phyloP scores from a whole-genome alignment of 305 asterid genomes.

The Fraxinus sp. region DNA sequence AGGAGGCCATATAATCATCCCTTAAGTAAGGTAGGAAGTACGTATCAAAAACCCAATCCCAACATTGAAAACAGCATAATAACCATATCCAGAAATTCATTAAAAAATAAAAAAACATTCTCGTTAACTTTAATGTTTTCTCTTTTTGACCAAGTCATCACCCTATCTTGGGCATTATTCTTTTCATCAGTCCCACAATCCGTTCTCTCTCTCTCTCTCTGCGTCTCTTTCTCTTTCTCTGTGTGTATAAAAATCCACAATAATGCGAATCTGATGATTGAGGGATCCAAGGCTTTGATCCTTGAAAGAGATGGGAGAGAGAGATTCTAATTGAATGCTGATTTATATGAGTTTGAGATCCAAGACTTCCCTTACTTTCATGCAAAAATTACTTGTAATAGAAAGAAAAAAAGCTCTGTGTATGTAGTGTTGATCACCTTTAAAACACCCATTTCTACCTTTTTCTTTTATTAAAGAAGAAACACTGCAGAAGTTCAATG shows the following conservation, averaged over 20 bases:
- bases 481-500: constrained; percentile 61
- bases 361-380: constrained; percentile 67
- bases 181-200: constrained; percentile 18
- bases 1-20: too few relatives aligned
- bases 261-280: constrained; percentile 44
- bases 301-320: constrained; percentile 22
- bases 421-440: constrained; percentile 48
- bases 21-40: too few relatives aligned
- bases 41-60: background rate
- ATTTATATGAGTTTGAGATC: constrained; percentile 45
- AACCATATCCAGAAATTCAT: constrained; percentile 34
- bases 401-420: constrained; percentile 36
- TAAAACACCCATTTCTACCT: constrained; percentile 44
- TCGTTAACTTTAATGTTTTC: constrained; percentile 34
- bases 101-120: constrained; percentile 16
- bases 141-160: constrained; percentile 46
- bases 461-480: constrained; percentile 54
- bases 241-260: constrained; percentile 20
- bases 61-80: constrained; percentile 31
- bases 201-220: background rate
- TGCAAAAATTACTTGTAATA: constrained; percentile 52
- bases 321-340: constrained; percentile 22
- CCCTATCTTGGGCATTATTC: constrained; percentile 14
- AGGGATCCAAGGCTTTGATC: constrained; percentile 57
- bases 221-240: too few relatives aligned